Conservation (phyloP, 306 rosid species). For the Acacia acuminata region DNA sequence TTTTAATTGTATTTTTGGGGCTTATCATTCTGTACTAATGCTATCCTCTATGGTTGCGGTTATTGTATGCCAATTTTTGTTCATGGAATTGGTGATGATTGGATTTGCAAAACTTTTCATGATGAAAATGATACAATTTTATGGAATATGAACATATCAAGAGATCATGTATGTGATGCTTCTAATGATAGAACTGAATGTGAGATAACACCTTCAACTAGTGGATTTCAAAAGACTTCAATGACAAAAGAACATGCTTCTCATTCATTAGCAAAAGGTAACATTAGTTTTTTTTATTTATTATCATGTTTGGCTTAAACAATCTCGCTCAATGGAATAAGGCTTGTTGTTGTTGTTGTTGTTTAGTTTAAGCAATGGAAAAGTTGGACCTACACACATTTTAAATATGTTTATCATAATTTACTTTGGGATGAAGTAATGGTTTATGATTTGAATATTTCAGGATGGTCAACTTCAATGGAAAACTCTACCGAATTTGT, state of each 20-base stretch:
- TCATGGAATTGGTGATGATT: constrained; percentile 26
- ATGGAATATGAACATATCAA: too few relatives aligned
- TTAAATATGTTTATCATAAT: neutral
- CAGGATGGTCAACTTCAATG: neutral
- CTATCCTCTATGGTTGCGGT: constrained; percentile 46
- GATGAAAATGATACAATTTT: neutral
- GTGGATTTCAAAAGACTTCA: constrained; percentile 18
- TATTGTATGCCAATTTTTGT: constrained; percentile 49
- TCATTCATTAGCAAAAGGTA: constrained; percentile 1
- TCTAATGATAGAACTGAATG: neutral
- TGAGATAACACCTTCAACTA: neutral
- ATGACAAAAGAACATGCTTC: constrained; percentile 32
- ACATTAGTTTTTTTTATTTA: too few relatives aligned
- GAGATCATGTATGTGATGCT: too few relatives aligned
- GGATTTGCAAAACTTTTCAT: constrained; percentile 63
- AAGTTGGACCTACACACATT: neutral
- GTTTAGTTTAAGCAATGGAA: neutral
- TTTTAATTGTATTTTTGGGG: neutral
- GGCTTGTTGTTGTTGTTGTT: neutral
- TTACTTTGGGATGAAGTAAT: neutral
- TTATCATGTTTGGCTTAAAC: neutral
- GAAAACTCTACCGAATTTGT: neutral
- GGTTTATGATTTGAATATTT: neutral
- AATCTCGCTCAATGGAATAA: too few relatives aligned
- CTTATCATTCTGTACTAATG: constrained; percentile 25